A percentile compares a stretch with the other conserved stretches of the same genome.
phyloP scores from a whole-genome alignment of 352 stramenopile species.

The Blastocystis sp. region DNA sequence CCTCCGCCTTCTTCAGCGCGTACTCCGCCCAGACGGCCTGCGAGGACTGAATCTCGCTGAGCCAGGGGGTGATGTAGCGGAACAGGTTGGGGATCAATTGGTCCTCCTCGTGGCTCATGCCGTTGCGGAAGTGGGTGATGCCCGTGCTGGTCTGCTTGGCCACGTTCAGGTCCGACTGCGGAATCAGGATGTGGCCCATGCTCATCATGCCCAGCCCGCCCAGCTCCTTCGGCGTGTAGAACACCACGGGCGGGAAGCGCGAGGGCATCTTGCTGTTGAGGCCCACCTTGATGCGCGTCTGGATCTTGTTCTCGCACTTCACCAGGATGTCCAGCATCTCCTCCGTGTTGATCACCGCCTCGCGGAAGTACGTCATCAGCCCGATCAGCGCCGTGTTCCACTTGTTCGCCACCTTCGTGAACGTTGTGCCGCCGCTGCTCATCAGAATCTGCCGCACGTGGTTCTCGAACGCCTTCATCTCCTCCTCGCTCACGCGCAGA shows the following conservation, averaged over 20 bases:
- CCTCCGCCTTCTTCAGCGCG: conserved; percentile 80
- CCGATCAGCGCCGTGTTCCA: conserved; percentile 85
- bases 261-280: conserved; percentile 99
- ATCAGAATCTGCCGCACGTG: conserved; percentile 98
- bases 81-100: conserved; percentile 99
- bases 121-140: conserved; percentile 97
- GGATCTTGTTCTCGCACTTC: conserved; percentile 99
- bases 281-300: conserved; percentile 99
- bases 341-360: conserved; percentile 97
- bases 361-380: conserved; percentile 99
- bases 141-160: conserved; percentile 97
- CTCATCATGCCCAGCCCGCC: conserved; percentile 97
- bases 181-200: conserved; percentile 99
- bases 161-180: conserved; percentile 96
- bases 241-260: conserved; percentile 96
- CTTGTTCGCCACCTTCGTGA: conserved; percentile 99
- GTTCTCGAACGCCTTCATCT: conserved; percentile 95
- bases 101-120: conserved; percentile 90
- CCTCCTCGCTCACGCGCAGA: conserved; percentile 89
- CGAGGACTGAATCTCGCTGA: conserved; percentile 98
- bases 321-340: conserved; percentile 98
- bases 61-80: conserved; percentile 94
- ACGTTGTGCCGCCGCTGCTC: conserved; percentile 97
- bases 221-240: conserved; percentile 99
- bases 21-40: conserved; percentile 96